phyloP scores from a whole-genome alignment of 202 grass and related monocot species.

The Brachypodium distachyon region DNA sequence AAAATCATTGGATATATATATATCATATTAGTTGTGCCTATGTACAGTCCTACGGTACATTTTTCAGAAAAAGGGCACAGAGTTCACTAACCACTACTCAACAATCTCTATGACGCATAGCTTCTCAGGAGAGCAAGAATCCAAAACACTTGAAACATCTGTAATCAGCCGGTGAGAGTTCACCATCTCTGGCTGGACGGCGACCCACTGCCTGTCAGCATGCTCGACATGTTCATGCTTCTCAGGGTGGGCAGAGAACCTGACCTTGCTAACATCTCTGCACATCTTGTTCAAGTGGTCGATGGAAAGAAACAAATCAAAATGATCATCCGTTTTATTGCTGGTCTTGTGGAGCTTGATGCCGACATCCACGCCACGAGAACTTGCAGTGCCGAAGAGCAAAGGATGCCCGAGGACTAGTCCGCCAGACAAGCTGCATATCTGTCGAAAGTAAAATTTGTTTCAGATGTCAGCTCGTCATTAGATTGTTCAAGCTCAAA shows the following conservation, averaged over 20 bases:
- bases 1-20: neutral
- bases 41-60: slow-evolving; percentile 11
- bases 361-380: slow-evolving; percentile 30
- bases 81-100: slow-evolving; percentile 18
- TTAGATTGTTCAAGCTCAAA: neutral
- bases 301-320: slow-evolving; percentile 67
- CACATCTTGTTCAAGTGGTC: slow-evolving; percentile 58
- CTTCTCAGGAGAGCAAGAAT: slow-evolving; percentile 42
- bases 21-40: neutral
- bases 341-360: slow-evolving; percentile 34
- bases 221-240: slow-evolving; percentile 42
- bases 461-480: neutral
- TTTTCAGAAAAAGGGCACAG: neutral
- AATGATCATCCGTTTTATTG: neutral
- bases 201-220: slow-evolving; percentile 33
- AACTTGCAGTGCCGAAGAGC: slow-evolving; percentile 54
- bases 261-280: slow-evolving; percentile 52
- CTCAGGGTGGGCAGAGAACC: slow-evolving; percentile 34
- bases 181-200: slow-evolving; percentile 21
- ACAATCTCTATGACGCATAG: slow-evolving; percentile 57
- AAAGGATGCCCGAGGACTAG: slow-evolving; percentile 46
- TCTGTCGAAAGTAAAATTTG: slow-evolving; percentile 23
- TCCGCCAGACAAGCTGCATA: slow-evolving; percentile 50
- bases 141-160: slow-evolving; percentile 32
- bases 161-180: slow-evolving; percentile 48